Evolutionary conservation across 1,284 basidiomycete genomes (phyloP), one percentile per base, ranked within the genome.

Genomic region (Ustilago xerochloae): DNA sequence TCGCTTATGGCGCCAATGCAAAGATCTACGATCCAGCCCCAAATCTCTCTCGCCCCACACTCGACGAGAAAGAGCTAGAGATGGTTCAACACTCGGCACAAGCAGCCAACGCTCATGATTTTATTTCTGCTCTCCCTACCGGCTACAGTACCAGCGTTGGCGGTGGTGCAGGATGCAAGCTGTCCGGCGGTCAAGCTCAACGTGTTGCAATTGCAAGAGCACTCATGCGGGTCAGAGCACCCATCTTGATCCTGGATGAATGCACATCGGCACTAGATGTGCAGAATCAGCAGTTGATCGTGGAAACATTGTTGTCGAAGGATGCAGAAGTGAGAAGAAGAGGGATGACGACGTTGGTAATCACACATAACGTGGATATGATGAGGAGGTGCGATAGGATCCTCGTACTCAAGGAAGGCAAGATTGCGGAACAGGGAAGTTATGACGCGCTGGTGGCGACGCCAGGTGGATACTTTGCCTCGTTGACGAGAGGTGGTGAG

Each of bases 141-240:
- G 92, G 91, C 0, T 97, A 97, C 86, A 90, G 92, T 48, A 97
- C 94, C 0, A 84, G 87, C 57, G 88, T 98, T 1, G 95, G 96
- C 47, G 93, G 96, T 85, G 93, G 94, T 82, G 94, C 93, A 0
- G 49, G 55, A 28, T 86, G 89, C 16, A 88, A 94, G 50, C 90
- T 98, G 62, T 96, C 93, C 0, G 96, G 96, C 30, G 96, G 96
- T 1, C 96, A 99, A 84, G 93, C 92, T 2, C 96, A 99, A 85
- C 89, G 96, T 4, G 85, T 99, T 8, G 91, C 92, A 80, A 94
- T 98, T 73, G 96, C 96, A 0, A 89, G 96, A 2, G 94, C 94
- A 0, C 88, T 98, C 15, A 90, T 91, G n/a, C 84, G 87, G 8
- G 87, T 90, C 12, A 87, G 88, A 0, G 87, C 91, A 0, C 88